Evolutionary conservation across 164 flowering plant species (phyloP), one percentile per base, ranked within the genome.

Genomic region (Tetrastigma voinierianum): DNA sequence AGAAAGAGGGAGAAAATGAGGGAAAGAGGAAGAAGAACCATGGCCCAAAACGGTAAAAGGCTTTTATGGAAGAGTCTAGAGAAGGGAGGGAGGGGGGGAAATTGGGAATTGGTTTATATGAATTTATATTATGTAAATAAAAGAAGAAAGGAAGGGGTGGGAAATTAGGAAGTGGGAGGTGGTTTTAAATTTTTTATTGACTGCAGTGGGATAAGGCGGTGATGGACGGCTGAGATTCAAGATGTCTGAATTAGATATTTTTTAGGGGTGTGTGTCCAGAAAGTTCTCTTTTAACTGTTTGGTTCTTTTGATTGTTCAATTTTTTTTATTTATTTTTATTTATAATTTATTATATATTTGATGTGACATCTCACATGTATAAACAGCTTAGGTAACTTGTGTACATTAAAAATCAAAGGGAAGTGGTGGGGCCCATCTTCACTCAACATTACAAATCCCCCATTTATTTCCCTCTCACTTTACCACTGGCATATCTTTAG

Each of bases 21-120:
- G 14, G 15, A 24, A 14, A 23, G 53, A 23, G 40, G 53, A 44
- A n/a, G 25, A 54, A 10, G 25, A 4, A 18, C 2, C 16, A 11
- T 20, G 16, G 10, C 25, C 46, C 58, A 55, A 46, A 57, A 46
- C 11, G 51, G 57, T 12, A n/a, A 1, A 32, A 53, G 70, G 60
- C 67, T 14, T 46, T 67, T n/a, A n/a, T n/a, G 48, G 78, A 75
- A 75, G 58, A 40, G 71, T 68, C 78, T 62, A 68, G 78, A 76
- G 64, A 32, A 75, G 25, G 47, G 63, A n/a, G n/a, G n/a, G n/a
- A n/a, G n/a, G n/a, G n/a, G n/a, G n/a, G n/a, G n/a, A n/a, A n/a
- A n/a, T n/a, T n/a, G n/a, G n/a, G n/a, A n/a, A n/a, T 17, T 3
- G n/a, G 21, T n/a, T n/a, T n/a, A n/a, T n/a, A n/a, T n/a, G 49